Percentiles rank a stretch among this genome's conserved stretches.
Evolutionary conservation across 1,139 yeast species (phyloP).

Genomic region (Suhomyces choctaworum): DNA sequence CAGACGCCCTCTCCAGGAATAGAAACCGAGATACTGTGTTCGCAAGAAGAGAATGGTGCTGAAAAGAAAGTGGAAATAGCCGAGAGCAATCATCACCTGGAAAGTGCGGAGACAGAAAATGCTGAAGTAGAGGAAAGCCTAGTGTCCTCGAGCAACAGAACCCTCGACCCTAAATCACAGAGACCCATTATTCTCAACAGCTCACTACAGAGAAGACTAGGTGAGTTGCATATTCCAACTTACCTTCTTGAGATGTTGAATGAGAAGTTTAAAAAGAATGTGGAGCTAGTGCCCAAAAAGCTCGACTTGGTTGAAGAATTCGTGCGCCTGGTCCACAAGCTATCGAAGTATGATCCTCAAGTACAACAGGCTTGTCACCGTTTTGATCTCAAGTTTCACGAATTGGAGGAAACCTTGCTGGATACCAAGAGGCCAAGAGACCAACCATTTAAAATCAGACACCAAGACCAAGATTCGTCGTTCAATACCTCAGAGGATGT

Average conservation of each 20-base stretch:
- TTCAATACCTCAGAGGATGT: constrained; percentile 3
- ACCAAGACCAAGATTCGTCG: constrained; percentile 4
- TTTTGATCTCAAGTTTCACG: constrained; percentile 6
- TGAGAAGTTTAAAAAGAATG: constrained; percentile 12
- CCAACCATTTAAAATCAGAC: constrained; percentile 15
- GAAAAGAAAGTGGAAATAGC: background rate
- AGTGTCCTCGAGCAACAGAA: background rate
- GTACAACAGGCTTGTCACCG: constrained; percentile 3
- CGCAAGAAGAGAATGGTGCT: background rate
- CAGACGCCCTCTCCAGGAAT: constrained; percentile 7
- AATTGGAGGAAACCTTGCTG: background rate
- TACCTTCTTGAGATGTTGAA: constrained; percentile 10
- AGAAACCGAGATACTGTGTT: background rate
- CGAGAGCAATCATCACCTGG: background rate
- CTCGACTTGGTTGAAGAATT: constrained; percentile 4
- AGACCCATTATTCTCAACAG: constrained; percentile 7
- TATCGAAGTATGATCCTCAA: constrained; percentile 5
- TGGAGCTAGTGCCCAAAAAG: constrained; percentile 7
- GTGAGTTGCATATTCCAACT: constrained; percentile 3
- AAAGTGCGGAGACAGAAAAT: background rate
- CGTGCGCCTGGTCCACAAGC: constrained; percentile 4
- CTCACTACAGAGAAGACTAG: constrained; percentile 8
- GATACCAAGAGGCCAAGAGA: constrained; percentile 12
- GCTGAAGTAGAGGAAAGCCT: background rate
- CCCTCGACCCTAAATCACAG: constrained; percentile 14